Conservation (phyloP, 140 eudicot species). For the Cichorium intybus region DNA sequence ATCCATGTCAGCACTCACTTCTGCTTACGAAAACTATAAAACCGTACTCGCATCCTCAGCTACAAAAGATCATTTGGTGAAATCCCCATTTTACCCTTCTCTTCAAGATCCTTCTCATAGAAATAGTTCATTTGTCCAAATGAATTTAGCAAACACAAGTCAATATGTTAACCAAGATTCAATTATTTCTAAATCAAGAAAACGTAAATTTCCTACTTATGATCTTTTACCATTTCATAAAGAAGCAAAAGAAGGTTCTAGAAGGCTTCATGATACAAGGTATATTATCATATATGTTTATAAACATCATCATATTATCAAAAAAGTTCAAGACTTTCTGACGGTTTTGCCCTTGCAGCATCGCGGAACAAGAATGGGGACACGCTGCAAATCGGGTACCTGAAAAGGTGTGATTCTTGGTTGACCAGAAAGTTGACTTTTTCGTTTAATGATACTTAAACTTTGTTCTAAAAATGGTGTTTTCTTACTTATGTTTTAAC, state of each 20-base stretch:
- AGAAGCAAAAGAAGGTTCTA: conserved; percentile 45
- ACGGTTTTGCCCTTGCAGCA: conserved; percentile 37
- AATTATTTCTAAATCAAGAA: conserved; percentile 46
- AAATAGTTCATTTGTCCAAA: conserved; percentile 36
- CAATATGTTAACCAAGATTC: conserved; percentile 30
- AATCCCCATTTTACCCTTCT: conserved; percentile 36
- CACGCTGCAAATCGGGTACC: conserved; percentile 47
- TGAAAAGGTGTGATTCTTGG: conserved; percentile 62
- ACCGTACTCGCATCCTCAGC: conserved; percentile 28
- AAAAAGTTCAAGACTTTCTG: background rate
- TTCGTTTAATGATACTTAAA: background rate
- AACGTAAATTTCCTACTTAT: conserved; percentile 61
- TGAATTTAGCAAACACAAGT: conserved; percentile 35
- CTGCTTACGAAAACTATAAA: conserved; percentile 38
- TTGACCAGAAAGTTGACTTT: conserved; percentile 11
- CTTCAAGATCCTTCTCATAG: conserved; percentile 33
- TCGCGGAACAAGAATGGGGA: conserved; percentile 65
- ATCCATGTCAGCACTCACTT: conserved; percentile 31
- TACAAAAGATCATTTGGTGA: conserved; percentile 35
- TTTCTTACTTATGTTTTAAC: conserved; percentile 1
- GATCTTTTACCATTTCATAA: conserved; percentile 73
- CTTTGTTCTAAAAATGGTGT: too few species aligned
- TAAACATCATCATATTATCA: background rate
- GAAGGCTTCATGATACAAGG: conserved; percentile 53
- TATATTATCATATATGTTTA: conserved; percentile 1